Base-by-base conservation (phyloP, 441 rosid species). In the Erysimum cheiri region DNA sequence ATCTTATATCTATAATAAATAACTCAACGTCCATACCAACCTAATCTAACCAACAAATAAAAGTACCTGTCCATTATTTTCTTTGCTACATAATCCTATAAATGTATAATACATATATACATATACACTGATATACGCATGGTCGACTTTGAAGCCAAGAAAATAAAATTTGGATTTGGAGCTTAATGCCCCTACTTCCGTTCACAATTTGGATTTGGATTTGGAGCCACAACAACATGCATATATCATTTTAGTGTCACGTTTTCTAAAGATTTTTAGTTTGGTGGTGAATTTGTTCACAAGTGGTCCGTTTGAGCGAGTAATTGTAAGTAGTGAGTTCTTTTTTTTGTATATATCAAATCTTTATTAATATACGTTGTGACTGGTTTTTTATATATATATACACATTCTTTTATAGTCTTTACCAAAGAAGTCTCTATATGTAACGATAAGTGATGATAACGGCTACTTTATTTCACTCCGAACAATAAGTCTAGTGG, bases 11-110 rank as follows among this genome's bases (percentile, higher is more conserved):
- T 54, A 24, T 71, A 52, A 41, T 71, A 71, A 63, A 54, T 26
- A 44, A 54, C 64, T 63, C 64, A 63, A 36, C 58, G 50, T 64
- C 76, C 70, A 71, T 64, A 35, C 41, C 70, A 63, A 63, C 31
- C 33, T 71, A 44, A 17, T 13, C 59, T 17, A 56, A 47, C 37
- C 17, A 64, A 57, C 41, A 53, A 24, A 24, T 24, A 13, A 22
- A 36, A 60, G 9, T 32, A 50, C 35, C 11, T 5, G 10, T 49
- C 12, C 24, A 2, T 24, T 48, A n/a, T 13, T 36, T 13, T 22
- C 35, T 35, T 49, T 35, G 15, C 0, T 29, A 12, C 41, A 31
- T 29, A 13, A n/a, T 40, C 43, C 3, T n/a, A 8, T n/a, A 1
- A 9, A 31, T 29, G 3, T 14, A 60, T 40, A 28, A 10, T 35